phyloP scores from a whole-genome alignment of 352 stramenopile genomes.

The Globisporangium lucens region DNA sequence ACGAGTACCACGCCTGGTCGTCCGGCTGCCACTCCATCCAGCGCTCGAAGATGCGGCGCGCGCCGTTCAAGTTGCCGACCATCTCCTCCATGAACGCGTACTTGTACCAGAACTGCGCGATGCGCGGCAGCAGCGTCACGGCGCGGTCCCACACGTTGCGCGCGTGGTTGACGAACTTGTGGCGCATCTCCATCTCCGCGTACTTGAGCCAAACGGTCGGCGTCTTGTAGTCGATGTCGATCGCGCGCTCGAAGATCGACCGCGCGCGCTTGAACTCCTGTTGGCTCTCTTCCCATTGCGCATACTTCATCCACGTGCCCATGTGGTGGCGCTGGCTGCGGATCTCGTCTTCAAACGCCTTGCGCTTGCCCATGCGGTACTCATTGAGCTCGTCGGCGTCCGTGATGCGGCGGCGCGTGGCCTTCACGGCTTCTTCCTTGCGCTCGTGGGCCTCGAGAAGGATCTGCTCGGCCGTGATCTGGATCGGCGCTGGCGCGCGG shows the following conservation, averaged over 20 bases:
- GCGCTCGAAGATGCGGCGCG: constrained; percentile 95
- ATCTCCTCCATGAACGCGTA: constrained; percentile 99
- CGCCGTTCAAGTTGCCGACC: constrained; percentile 93
- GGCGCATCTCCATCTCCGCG: constrained; percentile 98
- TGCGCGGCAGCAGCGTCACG: constrained; percentile 93
- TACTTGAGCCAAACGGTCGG: constrained; percentile 97
- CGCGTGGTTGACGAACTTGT: constrained; percentile 99
- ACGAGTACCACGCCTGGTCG: constrained; percentile 97
- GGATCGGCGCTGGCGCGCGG: constrained; percentile 96
- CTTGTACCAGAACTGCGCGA: constrained; percentile 99
- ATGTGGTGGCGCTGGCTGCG: constrained; percentile 94
- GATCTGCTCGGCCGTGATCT: constrained; percentile 99
- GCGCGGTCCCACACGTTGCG: constrained; percentile 95
- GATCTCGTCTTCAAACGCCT: constrained; percentile 95
- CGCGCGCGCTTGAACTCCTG: constrained; percentile 96
- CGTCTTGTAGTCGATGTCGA: constrained; percentile 97
- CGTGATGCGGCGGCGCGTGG: constrained; percentile 78
- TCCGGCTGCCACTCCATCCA: constrained; percentile 98
- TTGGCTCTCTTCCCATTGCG: constrained; percentile 98
- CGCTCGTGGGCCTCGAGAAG: constrained; percentile 91
- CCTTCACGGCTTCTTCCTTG: constrained; percentile 73
- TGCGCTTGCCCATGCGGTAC: constrained; percentile 92
- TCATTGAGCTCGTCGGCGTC: constrained; percentile 91
- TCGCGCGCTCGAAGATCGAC: constrained; percentile 96
- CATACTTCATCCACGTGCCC: constrained; percentile 98